Conservation (phyloP, 2,329 filamentous ascomycete species). For the Nemania sp. region DNA sequence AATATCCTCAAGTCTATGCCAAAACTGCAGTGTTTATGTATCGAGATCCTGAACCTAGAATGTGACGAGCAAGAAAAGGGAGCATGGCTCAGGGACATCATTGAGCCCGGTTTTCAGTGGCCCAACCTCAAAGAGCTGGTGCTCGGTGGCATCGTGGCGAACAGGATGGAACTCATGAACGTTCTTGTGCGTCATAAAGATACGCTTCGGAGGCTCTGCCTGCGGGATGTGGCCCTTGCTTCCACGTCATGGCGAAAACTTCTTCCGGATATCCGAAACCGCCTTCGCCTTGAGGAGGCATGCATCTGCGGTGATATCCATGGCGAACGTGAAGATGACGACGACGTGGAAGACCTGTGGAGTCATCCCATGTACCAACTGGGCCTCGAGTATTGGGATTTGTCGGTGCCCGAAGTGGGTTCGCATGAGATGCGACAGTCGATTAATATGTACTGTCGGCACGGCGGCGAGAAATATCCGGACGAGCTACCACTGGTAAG, state of each 20-base stretch:
- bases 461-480: slow-evolving; percentile 25
- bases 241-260: slow-evolving; percentile 35
- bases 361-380: background rate
- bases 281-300: slow-evolving; percentile 30
- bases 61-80: slow-evolving; percentile 16
- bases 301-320: slow-evolving; percentile 36
- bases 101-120: slow-evolving; percentile 36
- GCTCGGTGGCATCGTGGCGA: slow-evolving; percentile 31
- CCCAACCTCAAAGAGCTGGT: slow-evolving; percentile 30
- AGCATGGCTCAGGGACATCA: slow-evolving; percentile 29
- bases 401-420: slow-evolving; percentile 24
- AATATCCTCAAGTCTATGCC: slow-evolving; percentile 34
- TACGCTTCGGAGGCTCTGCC: slow-evolving; percentile 34
- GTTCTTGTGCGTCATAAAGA: slow-evolving; percentile 33
- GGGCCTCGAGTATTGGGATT: slow-evolving; percentile 30
- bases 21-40: slow-evolving; percentile 30
- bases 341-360: slow-evolving; percentile 1
- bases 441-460: slow-evolving; percentile 30
- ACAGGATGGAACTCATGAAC: slow-evolving; percentile 34
- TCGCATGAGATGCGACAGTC: slow-evolving; percentile 21
- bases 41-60: slow-evolving; percentile 29
- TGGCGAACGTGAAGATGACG: slow-evolving; percentile 28
- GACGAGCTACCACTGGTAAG: slow-evolving; percentile 29
- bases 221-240: slow-evolving; percentile 31
- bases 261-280: slow-evolving; percentile 35